phyloP scores from a whole-genome alignment of 345 rosid species.

The Citrus cavaleriei region DNA sequence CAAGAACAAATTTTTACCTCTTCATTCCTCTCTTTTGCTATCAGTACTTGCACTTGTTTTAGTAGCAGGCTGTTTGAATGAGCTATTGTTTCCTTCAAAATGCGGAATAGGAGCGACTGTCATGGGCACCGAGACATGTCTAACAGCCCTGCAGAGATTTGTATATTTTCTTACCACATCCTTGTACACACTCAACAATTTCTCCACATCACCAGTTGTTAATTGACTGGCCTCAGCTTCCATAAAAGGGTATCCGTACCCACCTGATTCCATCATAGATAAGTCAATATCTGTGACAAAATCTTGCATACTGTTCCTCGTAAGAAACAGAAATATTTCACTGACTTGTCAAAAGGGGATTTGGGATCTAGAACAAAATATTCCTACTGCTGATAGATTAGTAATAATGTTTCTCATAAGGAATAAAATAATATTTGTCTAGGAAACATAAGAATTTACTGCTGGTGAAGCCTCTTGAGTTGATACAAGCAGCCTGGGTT shows the following conservation, averaged over 20 bases:
- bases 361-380: too few species aligned
- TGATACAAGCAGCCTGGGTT: too few species aligned
- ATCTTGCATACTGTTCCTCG: background rate
- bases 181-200: constrained; percentile 47
- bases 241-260: constrained; percentile 43
- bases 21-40: background rate
- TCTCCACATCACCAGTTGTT: constrained; percentile 47
- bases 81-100: constrained; percentile 2
- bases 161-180: constrained; percentile 47
- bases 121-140: constrained; percentile 23
- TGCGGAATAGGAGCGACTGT: constrained; percentile 4
- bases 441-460: too few species aligned
- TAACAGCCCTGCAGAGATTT: constrained; percentile 29
- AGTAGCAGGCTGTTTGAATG: background rate
- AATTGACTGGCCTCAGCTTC: constrained; percentile 44
- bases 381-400: too few species aligned
- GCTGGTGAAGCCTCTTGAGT: too few species aligned
- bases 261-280: constrained; percentile 20
- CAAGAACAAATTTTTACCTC: background rate
- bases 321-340: background rate
- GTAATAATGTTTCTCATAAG: too few species aligned
- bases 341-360: too few species aligned
- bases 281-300: background rate
- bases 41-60: constrained; percentile 2
- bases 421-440: too few species aligned